Evolutionary conservation across 164 flowering plant species (phyloP).

Genomic region (Annona cherimola): DNA sequence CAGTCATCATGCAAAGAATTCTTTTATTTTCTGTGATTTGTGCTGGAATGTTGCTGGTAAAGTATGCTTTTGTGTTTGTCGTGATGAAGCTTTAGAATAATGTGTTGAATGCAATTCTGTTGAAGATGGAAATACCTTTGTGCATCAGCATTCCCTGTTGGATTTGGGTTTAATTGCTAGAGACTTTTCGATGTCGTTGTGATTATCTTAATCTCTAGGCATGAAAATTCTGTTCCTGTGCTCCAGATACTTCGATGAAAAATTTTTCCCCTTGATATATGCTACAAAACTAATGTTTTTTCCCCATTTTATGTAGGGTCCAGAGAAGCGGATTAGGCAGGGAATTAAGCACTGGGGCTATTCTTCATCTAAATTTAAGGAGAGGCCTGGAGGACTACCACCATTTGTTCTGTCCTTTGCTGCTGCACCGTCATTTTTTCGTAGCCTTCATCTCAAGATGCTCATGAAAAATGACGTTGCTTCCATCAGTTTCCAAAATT

Average conservation of each 20-base stretch:
- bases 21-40: neutral
- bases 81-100: no score
- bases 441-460: slow-evolving; percentile 66
- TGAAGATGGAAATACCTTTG: no score
- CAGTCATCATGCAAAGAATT: neutral
- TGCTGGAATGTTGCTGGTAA: neutral
- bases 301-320: slow-evolving; percentile 27
- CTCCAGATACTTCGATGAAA: neutral
- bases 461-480: slow-evolving; percentile 52
- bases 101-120: no score
- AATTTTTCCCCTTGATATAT: neutral
- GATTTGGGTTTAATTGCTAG: neutral
- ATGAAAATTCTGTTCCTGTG: neutral
- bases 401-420: slow-evolving; percentile 55
- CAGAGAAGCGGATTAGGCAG: slow-evolving; percentile 27
- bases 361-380: slow-evolving; percentile 20
- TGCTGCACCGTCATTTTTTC: slow-evolving; percentile 63
- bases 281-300: neutral
- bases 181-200: no score
- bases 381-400: slow-evolving; percentile 37
- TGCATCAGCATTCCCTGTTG: neutral
- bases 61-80: neutral
- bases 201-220: no score
- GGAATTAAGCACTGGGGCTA: slow-evolving; percentile 18
- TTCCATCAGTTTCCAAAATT: slow-evolving; percentile 28